phyloP scores from a whole-genome alignment of 352 stramenopile genomes.

The Blastocystis sp. region DNA sequence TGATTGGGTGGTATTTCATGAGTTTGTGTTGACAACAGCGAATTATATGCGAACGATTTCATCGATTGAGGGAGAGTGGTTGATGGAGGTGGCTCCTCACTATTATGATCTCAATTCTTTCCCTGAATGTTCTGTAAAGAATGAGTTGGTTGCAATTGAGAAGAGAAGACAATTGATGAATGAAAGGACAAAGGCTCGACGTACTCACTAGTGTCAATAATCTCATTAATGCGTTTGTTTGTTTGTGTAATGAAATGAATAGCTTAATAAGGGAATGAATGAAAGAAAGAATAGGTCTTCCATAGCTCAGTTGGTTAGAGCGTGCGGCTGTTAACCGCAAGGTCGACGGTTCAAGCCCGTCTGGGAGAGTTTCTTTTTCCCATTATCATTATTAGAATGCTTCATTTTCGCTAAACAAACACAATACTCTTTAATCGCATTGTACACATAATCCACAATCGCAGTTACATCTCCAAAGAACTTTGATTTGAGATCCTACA shows the following conservation, averaged over 20 bases:
- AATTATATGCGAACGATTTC: slow-evolving; percentile 97
- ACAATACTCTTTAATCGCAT: neutral
- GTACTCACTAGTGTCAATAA: neutral
- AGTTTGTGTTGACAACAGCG: slow-evolving; percentile 95
- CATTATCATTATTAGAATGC: neutral
- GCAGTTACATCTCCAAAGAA: neutral
- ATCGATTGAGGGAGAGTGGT: slow-evolving; percentile 82
- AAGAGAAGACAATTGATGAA: neutral
- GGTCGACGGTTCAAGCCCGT: slow-evolving; percentile 44
- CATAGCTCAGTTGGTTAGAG: slow-evolving; percentile 50
- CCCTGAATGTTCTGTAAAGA: slow-evolving; percentile 67
- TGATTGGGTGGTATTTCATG: slow-evolving; percentile 73
- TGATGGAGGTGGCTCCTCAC: slow-evolving; percentile 86
- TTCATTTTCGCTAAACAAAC: neutral
- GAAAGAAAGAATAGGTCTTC: neutral
- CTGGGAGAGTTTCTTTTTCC: slow-evolving; percentile 35
- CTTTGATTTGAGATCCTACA: slow-evolving; percentile 1
- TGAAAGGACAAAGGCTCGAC: neutral
- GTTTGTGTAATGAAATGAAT: neutral
- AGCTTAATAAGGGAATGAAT: neutral
- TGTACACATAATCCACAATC: neutral
- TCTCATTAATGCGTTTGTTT: neutral
- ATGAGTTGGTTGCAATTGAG: slow-evolving; percentile 24
- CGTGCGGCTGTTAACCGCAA: slow-evolving; percentile 49
- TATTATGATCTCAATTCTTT: slow-evolving; percentile 96